Base-by-base conservation (phyloP, 352 stramenopile genomes). In the Phytophthora pini region DNA sequence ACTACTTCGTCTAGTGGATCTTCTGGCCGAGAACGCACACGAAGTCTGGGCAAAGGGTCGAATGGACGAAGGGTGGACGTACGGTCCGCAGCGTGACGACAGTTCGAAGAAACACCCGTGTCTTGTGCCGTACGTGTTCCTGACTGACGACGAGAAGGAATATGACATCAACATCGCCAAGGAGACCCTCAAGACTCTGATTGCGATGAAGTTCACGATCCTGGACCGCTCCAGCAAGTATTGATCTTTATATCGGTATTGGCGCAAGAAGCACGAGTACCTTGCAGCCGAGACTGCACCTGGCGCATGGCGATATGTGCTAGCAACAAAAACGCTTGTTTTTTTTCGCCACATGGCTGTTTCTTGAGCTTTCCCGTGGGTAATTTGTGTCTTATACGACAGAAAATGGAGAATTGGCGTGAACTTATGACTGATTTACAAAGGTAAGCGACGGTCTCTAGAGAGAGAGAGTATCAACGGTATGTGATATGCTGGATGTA, bases 161-260 rank as follows among this genome's bases (percentile, higher is more conserved):
- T 94, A 94, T 68, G 88, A 96, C 65, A 72, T 94, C 40, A 96
- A 94, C 58, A 96, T 93, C 54, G 88, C 88, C 24, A 90, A 88
- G 57, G 87, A 93, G 62, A 96, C 88, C 36, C 81, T 94, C 60
- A 96, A 96, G 80, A 96, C 84, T 48, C 77, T 96, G 13, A 74
- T 94, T 24, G 88, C 88, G 15, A 92, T 96, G 81, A 91, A 92
- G 51, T 96, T 94, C 45, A 89, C 79, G 20, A 83, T 95, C 57
- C 69, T 90, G 7, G 84, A 95, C 39, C 77, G 77, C 40, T 88
- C 77, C 12, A 87, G 73, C 66, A 87, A 87, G 38, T 86, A 83
- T 65, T 82, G 59, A 70, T 50, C 24, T 43, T 44, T 46, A 41
- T 57, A 58, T 64, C 29, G 31, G 32, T 38, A 24, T 38, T 48